Percentiles rank a stretch among this genome's conserved stretches.
Evolutionary conservation across 345 rosid genomes (phyloP).

Genomic region (Cardamine chenopodiifolia): DNA sequence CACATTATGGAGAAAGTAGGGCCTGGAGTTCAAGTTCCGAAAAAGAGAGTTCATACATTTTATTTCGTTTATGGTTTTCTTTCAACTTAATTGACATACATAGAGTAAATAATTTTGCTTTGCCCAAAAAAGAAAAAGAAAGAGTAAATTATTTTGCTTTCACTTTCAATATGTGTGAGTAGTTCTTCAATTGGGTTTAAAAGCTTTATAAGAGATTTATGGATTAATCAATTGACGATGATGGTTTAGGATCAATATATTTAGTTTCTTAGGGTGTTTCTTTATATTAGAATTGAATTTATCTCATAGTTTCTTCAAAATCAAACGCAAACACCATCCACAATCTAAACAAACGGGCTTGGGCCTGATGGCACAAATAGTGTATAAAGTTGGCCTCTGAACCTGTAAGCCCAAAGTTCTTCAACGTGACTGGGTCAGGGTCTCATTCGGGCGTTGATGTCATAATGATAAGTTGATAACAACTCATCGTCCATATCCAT

Average conservation of each 20-base stretch:
- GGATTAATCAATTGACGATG: not conserved
- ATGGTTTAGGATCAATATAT: not conserved
- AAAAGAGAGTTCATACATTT: not conserved
- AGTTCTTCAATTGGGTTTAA: not conserved
- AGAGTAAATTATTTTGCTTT: not conserved
- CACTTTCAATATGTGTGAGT: not conserved
- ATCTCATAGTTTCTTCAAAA: not conserved
- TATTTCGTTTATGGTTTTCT: not conserved
- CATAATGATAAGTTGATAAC: no score
- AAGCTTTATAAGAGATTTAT: not conserved
- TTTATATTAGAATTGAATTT: not conserved
- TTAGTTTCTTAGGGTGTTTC: not conserved
- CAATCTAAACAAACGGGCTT: not conserved
- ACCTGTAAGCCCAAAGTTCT: not conserved
- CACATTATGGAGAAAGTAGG: conserved; percentile 34
- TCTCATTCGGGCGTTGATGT: not conserved
- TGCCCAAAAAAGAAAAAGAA: no score
- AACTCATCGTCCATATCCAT: no score
- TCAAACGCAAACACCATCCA: not conserved
- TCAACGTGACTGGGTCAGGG: not conserved
- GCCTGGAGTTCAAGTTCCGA: conserved; percentile 19
- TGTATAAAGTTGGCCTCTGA: not conserved
- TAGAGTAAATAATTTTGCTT: not conserved
- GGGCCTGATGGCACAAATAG: not conserved
- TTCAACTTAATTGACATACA: not conserved